Evolutionary conservation across 2,329 filamentous ascomycete species (phyloP), one percentile per base, ranked within the genome.

Genomic region (Nannizzia gypsea): DNA sequence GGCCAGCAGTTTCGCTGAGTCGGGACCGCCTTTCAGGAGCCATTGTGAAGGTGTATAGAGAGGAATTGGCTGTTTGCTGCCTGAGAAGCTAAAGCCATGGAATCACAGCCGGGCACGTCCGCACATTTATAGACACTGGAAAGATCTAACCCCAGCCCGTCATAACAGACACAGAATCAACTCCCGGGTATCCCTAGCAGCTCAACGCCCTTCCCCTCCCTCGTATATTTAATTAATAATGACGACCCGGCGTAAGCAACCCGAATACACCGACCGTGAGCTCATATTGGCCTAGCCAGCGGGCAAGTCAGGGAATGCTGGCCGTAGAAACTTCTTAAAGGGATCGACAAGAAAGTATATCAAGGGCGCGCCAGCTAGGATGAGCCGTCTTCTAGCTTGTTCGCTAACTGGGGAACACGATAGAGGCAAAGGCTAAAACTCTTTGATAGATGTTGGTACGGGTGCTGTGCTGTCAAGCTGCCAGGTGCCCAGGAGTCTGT

Each of bases 201-300:
- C 44, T 50, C 44, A 50, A 50, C 22, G 20, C 44, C 20, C 44
- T 24, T 26, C 44, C 44, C 22, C 20, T 15, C 22, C 8, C 44
- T 50, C 44, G 44, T 50, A 50, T 50, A 50, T 50, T 42, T 50
- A 50, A 50, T 50, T 50, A 50, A 50, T 50, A 50, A 50, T 50
- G 22, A 9, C 6, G 6, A 9, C 44, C 44, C 3, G 26, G 44
- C 22, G 9, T 17, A 13, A 20, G 3, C 13, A 50, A 26, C 3
- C 22, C 13, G 44, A 50, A 50, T 22, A 28, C 11, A 50, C 8
- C 44, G 22, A 26, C 4, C 11, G 44, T 24, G 20, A 13, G 22
- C 24, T 26, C 44, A 24, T 42, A 42, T 26, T 50, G 44, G 44
- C 13, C 44, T n/a, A 15, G 22, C 9, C 42, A 46, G 42, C 20